Conservation (phyloP, 345 rosid species). For the Toxicodendron radicans region DNA sequence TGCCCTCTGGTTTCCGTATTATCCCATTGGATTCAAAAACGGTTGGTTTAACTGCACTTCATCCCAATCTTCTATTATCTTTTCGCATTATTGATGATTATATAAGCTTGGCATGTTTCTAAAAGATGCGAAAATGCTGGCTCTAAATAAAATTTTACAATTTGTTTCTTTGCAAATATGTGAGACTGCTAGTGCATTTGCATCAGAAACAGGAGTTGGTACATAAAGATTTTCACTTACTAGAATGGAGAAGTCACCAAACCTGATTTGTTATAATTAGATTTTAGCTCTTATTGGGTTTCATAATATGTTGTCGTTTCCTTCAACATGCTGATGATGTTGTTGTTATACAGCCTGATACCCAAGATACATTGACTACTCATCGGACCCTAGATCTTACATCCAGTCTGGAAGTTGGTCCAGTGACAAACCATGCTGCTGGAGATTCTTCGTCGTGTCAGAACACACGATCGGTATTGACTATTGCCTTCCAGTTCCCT, state of each 20-base stretch:
- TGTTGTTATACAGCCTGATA: conserved; percentile 50
- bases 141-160: background rate
- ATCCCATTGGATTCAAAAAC: conserved; percentile 89
- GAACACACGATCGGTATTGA: conserved; percentile 71
- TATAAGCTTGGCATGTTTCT: background rate
- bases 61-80: background rate
- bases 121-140: background rate
- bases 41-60: conserved; percentile 39
- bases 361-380: conserved; percentile 49
- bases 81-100: background rate
- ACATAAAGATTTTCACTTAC: background rate
- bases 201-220: background rate
- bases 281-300: background rate
- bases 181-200: conserved; percentile 2
- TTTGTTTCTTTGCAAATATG: background rate
- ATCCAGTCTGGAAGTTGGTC: conserved; percentile 90
- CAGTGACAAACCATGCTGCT: conserved; percentile 45
- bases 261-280: no score
- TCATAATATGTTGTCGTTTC: background rate
- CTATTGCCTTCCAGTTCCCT: conserved; percentile 98
- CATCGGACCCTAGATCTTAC: conserved; percentile 89
- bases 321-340: conserved; percentile 11
- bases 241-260: background rate
- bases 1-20: conserved; percentile 97
- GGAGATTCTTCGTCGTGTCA: conserved; percentile 55